phyloP scores from a whole-genome alignment of 495 filamentous ascomycete species.

The Cercophora sp. region DNA sequence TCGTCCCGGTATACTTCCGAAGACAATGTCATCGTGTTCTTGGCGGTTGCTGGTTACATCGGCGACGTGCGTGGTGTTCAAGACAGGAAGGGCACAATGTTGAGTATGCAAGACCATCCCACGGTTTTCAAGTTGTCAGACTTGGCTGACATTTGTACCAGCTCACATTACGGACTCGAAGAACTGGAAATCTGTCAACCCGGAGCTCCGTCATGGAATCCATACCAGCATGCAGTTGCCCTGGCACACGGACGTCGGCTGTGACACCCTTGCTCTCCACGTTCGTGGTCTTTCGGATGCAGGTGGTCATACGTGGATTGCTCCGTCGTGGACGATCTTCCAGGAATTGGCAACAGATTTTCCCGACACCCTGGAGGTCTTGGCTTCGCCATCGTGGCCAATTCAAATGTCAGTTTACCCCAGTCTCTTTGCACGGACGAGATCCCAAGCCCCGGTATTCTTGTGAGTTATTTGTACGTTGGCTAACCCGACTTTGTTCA shows the following conservation, averaged over 20 bases:
- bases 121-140: too few species aligned
- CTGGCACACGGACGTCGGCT: slow-evolving; percentile 45
- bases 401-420: slow-evolving; percentile 41
- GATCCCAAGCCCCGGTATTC: too few species aligned
- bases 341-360: slow-evolving; percentile 31
- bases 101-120: too few species aligned
- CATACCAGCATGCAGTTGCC: slow-evolving; percentile 38
- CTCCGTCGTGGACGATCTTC: slow-evolving; percentile 38
- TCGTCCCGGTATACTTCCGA: slow-evolving; percentile 36
- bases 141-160: slow-evolving; percentile 22
- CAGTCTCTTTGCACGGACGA: too few species aligned
- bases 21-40: slow-evolving; percentile 47
- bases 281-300: slow-evolving; percentile 34
- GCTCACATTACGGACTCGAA: slow-evolving; percentile 45
- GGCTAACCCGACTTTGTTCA: too few species aligned
- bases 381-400: slow-evolving; percentile 35
- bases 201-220: slow-evolving; percentile 43
- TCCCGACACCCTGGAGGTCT: slow-evolving; percentile 28
- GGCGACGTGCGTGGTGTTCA: slow-evolving; percentile 48
- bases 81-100: slow-evolving; percentile 41
- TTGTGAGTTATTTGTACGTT: too few species aligned
- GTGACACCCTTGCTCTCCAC: slow-evolving; percentile 41
- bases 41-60: slow-evolving; percentile 49
- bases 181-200: slow-evolving; percentile 33
- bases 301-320: slow-evolving; percentile 40